Percentiles rank a stretch among this genome's conserved stretches.
Evolutionary conservation across 176 grass and related monocot genomes (phyloP).

Genomic region (Oryza glaberrima): DNA sequence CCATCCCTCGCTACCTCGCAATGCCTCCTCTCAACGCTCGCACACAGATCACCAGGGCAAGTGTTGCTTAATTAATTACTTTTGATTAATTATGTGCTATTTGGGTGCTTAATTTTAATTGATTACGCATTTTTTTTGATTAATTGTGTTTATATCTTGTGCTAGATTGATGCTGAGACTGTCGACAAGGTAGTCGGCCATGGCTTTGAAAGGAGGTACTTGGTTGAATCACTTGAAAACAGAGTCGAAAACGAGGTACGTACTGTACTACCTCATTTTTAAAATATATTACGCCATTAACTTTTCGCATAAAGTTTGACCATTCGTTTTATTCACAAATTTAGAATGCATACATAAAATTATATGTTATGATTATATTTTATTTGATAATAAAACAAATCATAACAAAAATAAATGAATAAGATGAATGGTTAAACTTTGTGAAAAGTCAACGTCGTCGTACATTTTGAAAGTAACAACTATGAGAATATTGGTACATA

Average conservation of each 20-base stretch:
- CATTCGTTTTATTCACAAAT: too few species aligned
- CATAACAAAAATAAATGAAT: too few species aligned
- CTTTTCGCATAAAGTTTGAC: too few species aligned
- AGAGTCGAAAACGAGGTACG: constrained; percentile 52
- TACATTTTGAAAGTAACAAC: neutral
- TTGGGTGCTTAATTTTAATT: too few species aligned
- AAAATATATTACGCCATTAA: too few species aligned
- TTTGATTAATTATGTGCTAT: neutral
- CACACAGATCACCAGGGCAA: constrained; percentile 15
- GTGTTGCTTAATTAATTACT: neutral
- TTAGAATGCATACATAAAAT: too few species aligned
- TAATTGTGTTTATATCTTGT: neutral
- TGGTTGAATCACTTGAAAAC: constrained; percentile 51
- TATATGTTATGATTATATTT: too few species aligned
- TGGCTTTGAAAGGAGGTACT: constrained; percentile 52
- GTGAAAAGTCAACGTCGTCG: too few species aligned
- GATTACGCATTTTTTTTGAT: neutral
- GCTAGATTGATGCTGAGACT: constrained; percentile 48
- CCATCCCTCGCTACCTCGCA: constrained; percentile 51
- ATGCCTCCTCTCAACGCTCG: constrained; percentile 44
- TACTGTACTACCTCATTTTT: neutral
- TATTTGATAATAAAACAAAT: too few species aligned
- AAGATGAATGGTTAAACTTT: too few species aligned
- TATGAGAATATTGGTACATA: neutral
- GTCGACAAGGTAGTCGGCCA: constrained; percentile 47